Evolutionary conservation across 257 asterid species (phyloP).

Genomic region (Echites panduratus): DNA sequence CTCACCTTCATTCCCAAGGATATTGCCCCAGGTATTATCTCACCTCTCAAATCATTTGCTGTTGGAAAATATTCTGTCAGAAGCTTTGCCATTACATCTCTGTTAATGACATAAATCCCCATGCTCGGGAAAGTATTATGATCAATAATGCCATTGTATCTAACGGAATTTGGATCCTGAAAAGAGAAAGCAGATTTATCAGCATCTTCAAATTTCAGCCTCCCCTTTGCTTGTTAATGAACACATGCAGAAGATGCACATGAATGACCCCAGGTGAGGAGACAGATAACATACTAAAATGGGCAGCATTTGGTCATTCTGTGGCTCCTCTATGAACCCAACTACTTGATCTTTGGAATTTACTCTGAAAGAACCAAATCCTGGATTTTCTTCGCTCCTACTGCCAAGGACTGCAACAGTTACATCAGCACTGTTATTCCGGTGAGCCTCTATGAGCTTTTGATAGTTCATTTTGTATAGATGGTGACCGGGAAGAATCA

Average conservation of each 20-base stretch:
- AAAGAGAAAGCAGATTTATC: constrained; percentile 13
- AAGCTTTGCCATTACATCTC: constrained; percentile 61
- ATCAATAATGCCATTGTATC: constrained; percentile 5
- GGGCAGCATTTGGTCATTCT: constrained; percentile 8
- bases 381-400: constrained; percentile 31
- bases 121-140: constrained; percentile 37
- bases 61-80: constrained; percentile 53
- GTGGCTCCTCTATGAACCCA: constrained; percentile 34
- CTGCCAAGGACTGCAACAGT: constrained; percentile 43
- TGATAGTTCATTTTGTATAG: constrained; percentile 80
- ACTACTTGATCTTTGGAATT: constrained; percentile 41
- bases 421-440: constrained; percentile 41
- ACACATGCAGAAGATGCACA: not conserved
- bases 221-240: too few species aligned
- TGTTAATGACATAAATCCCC: constrained; percentile 76
- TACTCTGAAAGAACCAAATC: constrained; percentile 46
- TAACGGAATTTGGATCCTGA: constrained; percentile 29
- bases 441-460: constrained; percentile 48
- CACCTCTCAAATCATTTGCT: constrained; percentile 56
- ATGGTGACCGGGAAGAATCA: constrained; percentile 88
- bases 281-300: constrained; percentile 25
- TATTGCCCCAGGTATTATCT: constrained; percentile 70
- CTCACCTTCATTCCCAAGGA: constrained; percentile 78
- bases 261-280: not conserved
- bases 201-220: not conserved